Percentiles rank a stretch among this genome's conserved stretches.
phyloP scores from a whole-genome alignment of 140 eudicot species.

The Anethum foeniculum region DNA sequence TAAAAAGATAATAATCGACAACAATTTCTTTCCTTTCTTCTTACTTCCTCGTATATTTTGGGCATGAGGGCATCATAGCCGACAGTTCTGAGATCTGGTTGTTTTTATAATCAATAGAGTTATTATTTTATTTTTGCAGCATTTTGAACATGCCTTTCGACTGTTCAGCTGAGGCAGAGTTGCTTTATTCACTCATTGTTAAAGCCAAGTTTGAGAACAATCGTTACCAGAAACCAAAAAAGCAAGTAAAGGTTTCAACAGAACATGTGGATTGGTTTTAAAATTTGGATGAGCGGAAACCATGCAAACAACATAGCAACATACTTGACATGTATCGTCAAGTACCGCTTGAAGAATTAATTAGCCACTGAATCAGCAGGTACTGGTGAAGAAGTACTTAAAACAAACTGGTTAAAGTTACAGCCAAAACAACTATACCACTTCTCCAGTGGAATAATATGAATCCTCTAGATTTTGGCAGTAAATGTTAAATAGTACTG shows the following conservation, averaged over 20 bases:
- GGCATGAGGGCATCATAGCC: neutral
- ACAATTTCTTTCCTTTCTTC: neutral
- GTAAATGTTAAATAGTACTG: neutral
- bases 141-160: slow-evolving; percentile 70
- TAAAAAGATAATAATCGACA: neutral
- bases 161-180: slow-evolving; percentile 81
- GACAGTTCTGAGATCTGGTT: neutral
- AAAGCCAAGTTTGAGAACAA: slow-evolving; percentile 85
- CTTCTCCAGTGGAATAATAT: neutral
- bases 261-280: slow-evolving; percentile 66
- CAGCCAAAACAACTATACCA: neutral
- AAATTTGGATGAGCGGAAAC: neutral
- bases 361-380: neutral
- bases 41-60: neutral
- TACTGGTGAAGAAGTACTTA: neutral
- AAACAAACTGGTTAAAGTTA: neutral
- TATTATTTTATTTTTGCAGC: slow-evolving; percentile 26
- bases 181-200: slow-evolving; percentile 69
- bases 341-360: neutral
- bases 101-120: neutral
- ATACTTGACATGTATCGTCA: neutral
- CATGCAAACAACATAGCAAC: neutral
- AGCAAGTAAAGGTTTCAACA: slow-evolving; percentile 55
- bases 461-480: neutral
- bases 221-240: slow-evolving; percentile 67